A percentile compares a stretch with the other conserved stretches of the same genome.
These are phyloP conservation scores for Ananas comosus DNA, from an alignment of 176 grass and related monocot genomes.

Conservation along the genomic window DNA sequence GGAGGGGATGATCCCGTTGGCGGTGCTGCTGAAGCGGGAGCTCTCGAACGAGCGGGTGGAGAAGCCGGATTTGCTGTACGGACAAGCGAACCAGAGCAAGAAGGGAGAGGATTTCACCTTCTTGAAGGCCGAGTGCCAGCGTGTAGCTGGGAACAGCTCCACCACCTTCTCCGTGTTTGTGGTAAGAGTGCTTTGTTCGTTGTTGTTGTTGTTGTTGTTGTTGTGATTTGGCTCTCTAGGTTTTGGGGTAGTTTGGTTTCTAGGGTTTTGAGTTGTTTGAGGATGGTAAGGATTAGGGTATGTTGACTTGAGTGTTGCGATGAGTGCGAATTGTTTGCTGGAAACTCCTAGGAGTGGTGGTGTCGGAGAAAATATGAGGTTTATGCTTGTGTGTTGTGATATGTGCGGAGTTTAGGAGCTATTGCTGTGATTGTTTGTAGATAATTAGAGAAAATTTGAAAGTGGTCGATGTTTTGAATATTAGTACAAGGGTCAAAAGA, in stretches of 20 bases:
- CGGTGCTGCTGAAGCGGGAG: conserved; percentile 85
- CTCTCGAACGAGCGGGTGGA: conserved; percentile 79
- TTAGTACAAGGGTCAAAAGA: too few relatives aligned
- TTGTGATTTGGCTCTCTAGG: conserved; percentile 2
- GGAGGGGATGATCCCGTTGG: conserved; percentile 63
- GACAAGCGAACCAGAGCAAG: conserved; percentile 77
- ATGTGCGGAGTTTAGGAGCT: too few relatives aligned
- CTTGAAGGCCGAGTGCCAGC: conserved; percentile 38
- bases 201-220: conserved; percentile 4
- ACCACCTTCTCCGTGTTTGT: conserved; percentile 68
- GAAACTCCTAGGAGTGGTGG: too few relatives aligned
- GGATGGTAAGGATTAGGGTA: too few relatives aligned
- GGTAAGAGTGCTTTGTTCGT: conserved; percentile 37
- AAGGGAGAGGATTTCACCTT: conserved; percentile 96
- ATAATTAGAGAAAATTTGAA: too few relatives aligned
- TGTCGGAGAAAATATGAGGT: too few relatives aligned
- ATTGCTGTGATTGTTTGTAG: too few relatives aligned
- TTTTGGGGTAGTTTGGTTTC: not conserved
- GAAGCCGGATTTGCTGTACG: conserved; percentile 75
- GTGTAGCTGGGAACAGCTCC: conserved; percentile 26
- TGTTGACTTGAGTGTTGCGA: too few relatives aligned
- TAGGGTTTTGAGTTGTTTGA: not conserved
- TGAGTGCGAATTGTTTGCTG: too few relatives aligned
- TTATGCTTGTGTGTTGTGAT: too few relatives aligned
- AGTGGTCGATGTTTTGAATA: too few relatives aligned